phyloP scores from a whole-genome alignment of 2,329 filamentous ascomycete species.

The Botrytis fragariae region DNA sequence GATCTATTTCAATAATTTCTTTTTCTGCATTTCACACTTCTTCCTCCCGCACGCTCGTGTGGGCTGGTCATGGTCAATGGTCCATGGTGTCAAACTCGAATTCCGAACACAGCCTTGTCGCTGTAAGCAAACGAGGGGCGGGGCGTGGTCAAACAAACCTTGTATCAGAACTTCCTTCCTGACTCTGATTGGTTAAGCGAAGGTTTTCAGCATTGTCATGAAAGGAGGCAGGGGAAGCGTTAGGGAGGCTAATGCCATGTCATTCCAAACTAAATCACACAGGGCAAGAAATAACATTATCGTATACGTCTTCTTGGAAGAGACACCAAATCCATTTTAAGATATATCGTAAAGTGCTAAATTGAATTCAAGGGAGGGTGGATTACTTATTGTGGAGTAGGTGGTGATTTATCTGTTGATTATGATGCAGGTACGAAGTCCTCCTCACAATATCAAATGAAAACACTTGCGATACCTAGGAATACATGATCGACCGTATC shows the following conservation, averaged over 20 bases:
- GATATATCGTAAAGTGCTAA: background rate
- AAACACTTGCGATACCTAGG: background rate
- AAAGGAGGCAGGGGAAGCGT: slow-evolving; percentile 11
- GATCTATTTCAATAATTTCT: slow-evolving; percentile 5
- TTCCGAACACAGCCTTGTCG: slow-evolving; percentile 18
- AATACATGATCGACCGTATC: slow-evolving; percentile 3
- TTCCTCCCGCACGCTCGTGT: background rate
- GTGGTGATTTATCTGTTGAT: background rate
- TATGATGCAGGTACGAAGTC: slow-evolving; percentile 8
- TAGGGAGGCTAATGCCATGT: slow-evolving; percentile 1
- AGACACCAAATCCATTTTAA: background rate
- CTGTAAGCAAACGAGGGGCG: slow-evolving; percentile 8
- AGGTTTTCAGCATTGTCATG: background rate
- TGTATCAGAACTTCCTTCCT: slow-evolving; percentile 10
- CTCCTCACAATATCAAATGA: background rate
- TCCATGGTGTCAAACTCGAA: slow-evolving; percentile 13
- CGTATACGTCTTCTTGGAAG: background rate
- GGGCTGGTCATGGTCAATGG: slow-evolving; percentile 1
- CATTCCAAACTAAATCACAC: background rate
- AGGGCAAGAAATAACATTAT: background rate
- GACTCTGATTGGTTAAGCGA: slow-evolving; percentile 5
- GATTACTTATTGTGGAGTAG: background rate
- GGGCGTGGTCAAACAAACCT: slow-evolving; percentile 17
- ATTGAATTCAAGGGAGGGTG: background rate
- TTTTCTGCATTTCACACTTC: background rate